A percentile compares a stretch with the other conserved stretches of the same genome.
Evolutionary conservation across 129 eudicot species (phyloP).

Genomic region (Flaveria brownii): DNA sequence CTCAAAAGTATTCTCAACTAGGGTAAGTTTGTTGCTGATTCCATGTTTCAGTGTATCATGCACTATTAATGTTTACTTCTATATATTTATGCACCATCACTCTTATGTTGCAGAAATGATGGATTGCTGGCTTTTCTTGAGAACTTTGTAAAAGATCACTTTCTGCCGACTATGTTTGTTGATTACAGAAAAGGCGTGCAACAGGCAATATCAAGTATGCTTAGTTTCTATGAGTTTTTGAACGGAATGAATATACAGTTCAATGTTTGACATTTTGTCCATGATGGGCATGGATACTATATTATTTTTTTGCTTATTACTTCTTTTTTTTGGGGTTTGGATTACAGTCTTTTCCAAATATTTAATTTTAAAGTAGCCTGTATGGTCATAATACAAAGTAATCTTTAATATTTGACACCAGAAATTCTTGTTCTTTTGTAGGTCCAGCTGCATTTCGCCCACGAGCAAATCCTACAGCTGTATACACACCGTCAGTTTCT

Average conservation of each 20-base stretch:
- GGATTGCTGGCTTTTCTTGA: constrained; percentile 93
- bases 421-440: constrained; percentile 19
- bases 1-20: constrained; percentile 84
- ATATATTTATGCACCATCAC: constrained; percentile 16
- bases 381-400: not conserved
- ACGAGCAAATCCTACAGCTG: constrained; percentile 74
- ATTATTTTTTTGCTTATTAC: constrained; percentile 1
- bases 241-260: not conserved
- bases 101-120: constrained; percentile 67
- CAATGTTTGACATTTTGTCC: constrained; percentile 21
- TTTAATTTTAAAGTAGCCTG: not conserved
- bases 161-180: constrained; percentile 90
- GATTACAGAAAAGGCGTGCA: constrained; percentile 99
- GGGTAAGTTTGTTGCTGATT: constrained; percentile 56
- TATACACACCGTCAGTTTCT: constrained; percentile 69
- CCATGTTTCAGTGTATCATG: not conserved
- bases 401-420: not conserved
- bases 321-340: constrained; percentile 1
- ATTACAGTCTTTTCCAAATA: not conserved
- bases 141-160: constrained; percentile 97
- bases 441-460: constrained; percentile 99
- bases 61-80: not conserved
- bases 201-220: constrained; percentile 98
- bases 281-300: not conserved
- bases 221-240: constrained; percentile 8